Conservation (phyloP, 768 basidiomycete species). For the Termitomyces sp. region DNA sequence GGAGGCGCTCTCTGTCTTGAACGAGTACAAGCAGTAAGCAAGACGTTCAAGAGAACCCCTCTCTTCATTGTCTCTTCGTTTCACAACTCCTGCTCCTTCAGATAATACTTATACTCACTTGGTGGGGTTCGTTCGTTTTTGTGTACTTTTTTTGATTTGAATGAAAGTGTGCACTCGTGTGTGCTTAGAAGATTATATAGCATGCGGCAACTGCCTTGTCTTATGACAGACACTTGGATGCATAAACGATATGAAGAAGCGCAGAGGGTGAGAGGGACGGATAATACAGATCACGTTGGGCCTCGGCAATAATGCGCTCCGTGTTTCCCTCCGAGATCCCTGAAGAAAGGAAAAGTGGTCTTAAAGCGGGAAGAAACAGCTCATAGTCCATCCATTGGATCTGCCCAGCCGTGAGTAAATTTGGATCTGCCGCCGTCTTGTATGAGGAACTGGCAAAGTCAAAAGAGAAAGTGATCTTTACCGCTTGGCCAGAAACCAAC, state of each 20-base stretch:
- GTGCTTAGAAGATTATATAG: slow-evolving; percentile 9
- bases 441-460: neutral
- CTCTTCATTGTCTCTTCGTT: slow-evolving; percentile 34
- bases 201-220: neutral
- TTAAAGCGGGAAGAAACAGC: neutral
- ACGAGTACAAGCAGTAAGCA: slow-evolving; percentile 60
- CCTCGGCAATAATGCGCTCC: slow-evolving; percentile 1
- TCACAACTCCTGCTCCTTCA: slow-evolving; percentile 20
- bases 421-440: neutral
- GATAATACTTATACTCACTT: slow-evolving; percentile 30
- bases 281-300: neutral
- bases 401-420: neutral
- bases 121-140: slow-evolving; percentile 32
- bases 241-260: neutral
- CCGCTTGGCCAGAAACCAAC: slow-evolving; percentile 1
- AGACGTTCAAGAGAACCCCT: slow-evolving; percentile 8
- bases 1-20: slow-evolving; percentile 87
- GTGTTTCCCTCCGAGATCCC: neutral
- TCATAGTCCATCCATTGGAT: slow-evolving; percentile 6
- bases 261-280: neutral
- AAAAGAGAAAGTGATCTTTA: neutral
- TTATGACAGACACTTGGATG: slow-evolving; percentile 18
- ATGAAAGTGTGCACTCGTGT: slow-evolving; percentile 7
- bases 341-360: neutral
- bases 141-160: slow-evolving; percentile 8